A percentile compares a stretch with the other conserved stretches of the same genome.
Conservation (phyloP, 306 rosid species). For the Acacia confusa region DNA sequence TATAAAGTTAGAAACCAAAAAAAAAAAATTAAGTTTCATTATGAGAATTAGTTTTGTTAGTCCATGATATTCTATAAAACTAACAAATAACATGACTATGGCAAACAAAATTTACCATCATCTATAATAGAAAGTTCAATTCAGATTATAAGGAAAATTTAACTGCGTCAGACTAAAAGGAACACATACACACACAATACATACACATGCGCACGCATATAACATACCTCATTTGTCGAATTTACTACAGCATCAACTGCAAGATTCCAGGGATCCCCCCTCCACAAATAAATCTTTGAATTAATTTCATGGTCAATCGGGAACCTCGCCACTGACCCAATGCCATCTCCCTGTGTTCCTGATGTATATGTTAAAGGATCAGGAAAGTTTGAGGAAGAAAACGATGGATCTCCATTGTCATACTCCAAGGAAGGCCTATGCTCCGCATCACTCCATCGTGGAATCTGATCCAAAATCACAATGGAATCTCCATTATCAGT, state of each 20-base stretch:
- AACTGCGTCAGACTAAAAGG: not conserved
- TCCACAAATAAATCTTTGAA: slow-evolving; percentile 87
- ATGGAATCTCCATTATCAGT: slow-evolving; percentile 67
- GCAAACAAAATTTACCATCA: slow-evolving; percentile 3
- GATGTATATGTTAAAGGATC: slow-evolving; percentile 72
- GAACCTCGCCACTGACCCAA: slow-evolving; percentile 65
- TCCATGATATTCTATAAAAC: not conserved
- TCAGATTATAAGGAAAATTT: not conserved
- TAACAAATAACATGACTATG: not conserved
- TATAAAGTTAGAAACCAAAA: not conserved
- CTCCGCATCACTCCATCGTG: slow-evolving; percentile 91
- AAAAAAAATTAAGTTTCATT: slow-evolving; percentile 15
- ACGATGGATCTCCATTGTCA: slow-evolving; percentile 66
- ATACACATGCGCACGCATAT: not conserved
- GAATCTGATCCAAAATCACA: slow-evolving; percentile 88
- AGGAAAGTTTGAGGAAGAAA: slow-evolving; percentile 60
- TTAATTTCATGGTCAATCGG: slow-evolving; percentile 84
- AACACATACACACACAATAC: not conserved
- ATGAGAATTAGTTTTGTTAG: not conserved
- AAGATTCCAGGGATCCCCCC: slow-evolving; percentile 96
- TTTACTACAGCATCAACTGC: slow-evolving; percentile 99
- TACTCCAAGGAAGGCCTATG: slow-evolving; percentile 56
- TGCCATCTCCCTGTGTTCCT: slow-evolving; percentile 45
- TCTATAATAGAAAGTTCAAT: slow-evolving; percentile 9
- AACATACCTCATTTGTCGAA: slow-evolving; percentile 89